Evolutionary conservation across 2,329 filamentous ascomycete species (phyloP), one percentile per base, ranked within the genome.

Genomic region (Nigrospora sphaerica): DNA sequence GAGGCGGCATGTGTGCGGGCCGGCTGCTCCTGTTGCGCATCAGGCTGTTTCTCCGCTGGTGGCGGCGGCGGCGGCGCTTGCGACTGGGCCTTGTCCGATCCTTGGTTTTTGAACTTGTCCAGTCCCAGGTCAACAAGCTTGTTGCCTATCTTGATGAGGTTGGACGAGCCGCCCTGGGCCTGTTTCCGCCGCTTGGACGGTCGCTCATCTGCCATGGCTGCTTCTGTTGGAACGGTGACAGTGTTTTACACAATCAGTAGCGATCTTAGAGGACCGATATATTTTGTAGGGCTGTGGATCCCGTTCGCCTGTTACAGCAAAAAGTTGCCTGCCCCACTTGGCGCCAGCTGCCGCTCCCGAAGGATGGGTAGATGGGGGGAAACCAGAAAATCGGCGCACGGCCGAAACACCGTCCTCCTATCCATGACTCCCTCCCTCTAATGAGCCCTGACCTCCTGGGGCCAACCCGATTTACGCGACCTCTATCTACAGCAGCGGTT

Each of bases 111-210:
- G 32, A 48, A 35, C 33, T 39, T 45, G n/a, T 45, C 37, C 12
- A 50, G 44, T 10, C 48, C 48, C 19, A 50, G 32, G 23, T 50
- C 46, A 11, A 50, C 46, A 12, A 44, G 31, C 32, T 45, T 46
- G 12, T 37, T 43, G 14, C 48, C 48, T 16, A 50, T 36, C 18
- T 42, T 44, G 11, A 44, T 37, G 33, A 44, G 42, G 9, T 34
- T 34, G 13, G 19, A 17, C 6, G 12, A 19, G 13, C 16, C 13
- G n/a, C 14, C 32, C 19, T 44, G 35, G 5, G 46, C 41, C 23
- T 37, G 39, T 31, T 49, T 49, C 11, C 45, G 36, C 18, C 48
- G 37, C 36, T 49, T 49, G 7, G 45, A 32, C 35, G 48, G 45
- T 12, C 48, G 45, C 36, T 49, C 45, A 14, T 39, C 14, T 28